A percentile compares a stretch with the other conserved stretches of the same genome.
Conservation (phyloP, 345 rosid genomes). For the Sisymbrium irio region DNA sequence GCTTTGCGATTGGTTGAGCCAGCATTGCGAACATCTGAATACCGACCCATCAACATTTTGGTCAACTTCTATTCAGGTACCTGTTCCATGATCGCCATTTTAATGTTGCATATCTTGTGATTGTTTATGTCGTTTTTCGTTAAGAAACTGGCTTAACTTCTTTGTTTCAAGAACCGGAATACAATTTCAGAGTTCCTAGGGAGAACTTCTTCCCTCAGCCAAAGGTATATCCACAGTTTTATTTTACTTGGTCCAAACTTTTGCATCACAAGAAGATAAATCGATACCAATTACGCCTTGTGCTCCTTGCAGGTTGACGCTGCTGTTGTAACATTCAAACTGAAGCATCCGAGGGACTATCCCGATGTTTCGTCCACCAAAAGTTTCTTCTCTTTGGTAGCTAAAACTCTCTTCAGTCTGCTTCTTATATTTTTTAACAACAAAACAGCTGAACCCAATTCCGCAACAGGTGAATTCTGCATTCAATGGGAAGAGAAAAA, state of each 20-base stretch:
- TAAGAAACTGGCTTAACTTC: slow-evolving; percentile 8
- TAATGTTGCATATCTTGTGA: background rate
- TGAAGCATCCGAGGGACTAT: slow-evolving; percentile 71
- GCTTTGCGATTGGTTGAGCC: slow-evolving; percentile 69
- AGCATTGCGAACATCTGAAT: slow-evolving; percentile 60
- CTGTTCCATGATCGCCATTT: slow-evolving; percentile 7
- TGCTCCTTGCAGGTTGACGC: slow-evolving; percentile 76
- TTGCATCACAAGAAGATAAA: background rate
- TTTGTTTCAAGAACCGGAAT: slow-evolving; percentile 67
- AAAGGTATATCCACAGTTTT: slow-evolving; percentile 46
- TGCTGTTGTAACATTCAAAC: slow-evolving; percentile 76
- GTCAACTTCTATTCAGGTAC: slow-evolving; percentile 79
- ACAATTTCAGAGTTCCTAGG: slow-evolving; percentile 76
- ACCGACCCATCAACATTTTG: slow-evolving; percentile 75
- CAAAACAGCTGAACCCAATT: slow-evolving; percentile 14
- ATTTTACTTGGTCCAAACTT: slow-evolving; percentile 8
- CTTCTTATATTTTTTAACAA: background rate
- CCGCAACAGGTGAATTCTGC: slow-evolving; percentile 74
- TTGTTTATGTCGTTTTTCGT: background rate
- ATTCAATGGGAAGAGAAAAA: slow-evolving; percentile 81
- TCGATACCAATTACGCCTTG: background rate
- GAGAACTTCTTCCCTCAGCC: slow-evolving; percentile 86
- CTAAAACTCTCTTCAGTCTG: slow-evolving; percentile 9
- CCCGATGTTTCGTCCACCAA: slow-evolving; percentile 70
- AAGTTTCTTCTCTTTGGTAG: slow-evolving; percentile 91